Evolutionary conservation across 495 filamentous ascomycete species (phyloP).

Genomic region (Eremomyces bilateralis): DNA sequence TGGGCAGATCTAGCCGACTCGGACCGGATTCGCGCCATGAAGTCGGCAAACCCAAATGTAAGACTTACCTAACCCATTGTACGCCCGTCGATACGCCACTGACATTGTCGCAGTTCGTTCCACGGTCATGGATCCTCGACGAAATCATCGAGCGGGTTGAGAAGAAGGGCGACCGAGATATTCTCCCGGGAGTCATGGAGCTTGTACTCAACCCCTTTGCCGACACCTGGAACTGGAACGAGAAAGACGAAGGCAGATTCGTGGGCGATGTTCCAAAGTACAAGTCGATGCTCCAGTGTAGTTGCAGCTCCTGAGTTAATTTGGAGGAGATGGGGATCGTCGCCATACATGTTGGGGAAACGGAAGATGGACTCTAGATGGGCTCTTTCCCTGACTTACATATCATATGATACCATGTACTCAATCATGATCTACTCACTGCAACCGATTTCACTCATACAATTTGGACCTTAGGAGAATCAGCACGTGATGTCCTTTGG

Average conservation of each 20-base stretch:
- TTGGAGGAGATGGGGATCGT: too few species aligned
- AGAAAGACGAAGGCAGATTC: conserved; percentile 59
- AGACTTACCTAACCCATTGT: conserved; percentile 5
- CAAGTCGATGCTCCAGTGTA: conserved; percentile 72
- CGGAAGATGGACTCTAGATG: too few species aligned
- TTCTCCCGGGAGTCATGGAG: conserved; percentile 52
- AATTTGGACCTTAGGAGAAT: too few species aligned
- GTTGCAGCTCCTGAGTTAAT: conserved; percentile 35
- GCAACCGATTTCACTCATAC: too few species aligned
- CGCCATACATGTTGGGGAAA: too few species aligned
- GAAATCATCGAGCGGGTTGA: conserved; percentile 80
- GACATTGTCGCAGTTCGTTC: conserved; percentile 35
- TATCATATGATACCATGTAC: too few species aligned
- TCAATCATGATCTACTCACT: too few species aligned
- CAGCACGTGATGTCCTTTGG: too few species aligned
- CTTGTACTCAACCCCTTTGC: conserved; percentile 68
- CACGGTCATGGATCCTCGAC: conserved; percentile 78
- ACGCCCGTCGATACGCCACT: conserved; percentile 1
- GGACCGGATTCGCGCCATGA: conserved; percentile 51
- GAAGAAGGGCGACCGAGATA: conserved; percentile 55
- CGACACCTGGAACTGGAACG: conserved; percentile 50
- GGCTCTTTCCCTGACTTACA: too few species aligned
- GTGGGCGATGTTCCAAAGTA: conserved; percentile 67
- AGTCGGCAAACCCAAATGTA: conserved; percentile 62
- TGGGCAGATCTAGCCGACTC: conserved; percentile 37